Evolutionary conservation across 768 basidiomycete species (phyloP), one percentile per base, ranked within the genome.

Genomic region (Russula lepida): DNA sequence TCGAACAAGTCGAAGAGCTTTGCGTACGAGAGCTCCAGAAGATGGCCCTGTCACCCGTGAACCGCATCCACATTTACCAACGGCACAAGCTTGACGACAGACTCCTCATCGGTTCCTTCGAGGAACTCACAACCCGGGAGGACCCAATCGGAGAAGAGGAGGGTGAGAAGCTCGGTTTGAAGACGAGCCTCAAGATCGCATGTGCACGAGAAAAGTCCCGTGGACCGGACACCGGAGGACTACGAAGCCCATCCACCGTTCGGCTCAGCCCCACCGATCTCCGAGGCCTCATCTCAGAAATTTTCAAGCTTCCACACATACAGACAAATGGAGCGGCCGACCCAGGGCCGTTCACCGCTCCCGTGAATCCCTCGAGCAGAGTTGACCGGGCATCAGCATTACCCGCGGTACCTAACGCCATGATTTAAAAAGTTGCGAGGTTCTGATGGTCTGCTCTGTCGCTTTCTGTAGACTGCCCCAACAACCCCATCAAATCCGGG

Each of bases 131-230:
- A 63, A 72, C 69, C 54, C 69, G 78, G 21, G 71, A 72, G 1
- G 73, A 73, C 28, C 67, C 76, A 17, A 64, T 79, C 28, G 58
- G 69, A 4, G 63, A 75, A 54, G 70, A 69, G 7, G 81, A 81
- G 59, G 79, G 75, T 21, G 66, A 71, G 54, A 72, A 72, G 35
- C 74, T 82, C 23, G 78, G 79, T 0, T 68, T 74, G 63, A 71
- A 75, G 59, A 75, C 74, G 0, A 68, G 74, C 3, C 60, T 74
- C 15, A 73, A 72, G 15, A 59, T 79, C 37, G 76, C 74, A 30
- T 70, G 69, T 28, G 75, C 76, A 1, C 73, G 77, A 21, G 78
- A 79, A 60, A 68, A 32, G 39, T 59, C 65, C 4, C 62, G 64
- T n/a, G 60, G 65, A 1, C 64, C 56, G 17, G 46, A 50, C 19